These are phyloP conservation scores for Colletotrichum navitas DNA, from an alignment of 2,329 filamentous ascomycete species.

Conservation along the genomic window DNA sequence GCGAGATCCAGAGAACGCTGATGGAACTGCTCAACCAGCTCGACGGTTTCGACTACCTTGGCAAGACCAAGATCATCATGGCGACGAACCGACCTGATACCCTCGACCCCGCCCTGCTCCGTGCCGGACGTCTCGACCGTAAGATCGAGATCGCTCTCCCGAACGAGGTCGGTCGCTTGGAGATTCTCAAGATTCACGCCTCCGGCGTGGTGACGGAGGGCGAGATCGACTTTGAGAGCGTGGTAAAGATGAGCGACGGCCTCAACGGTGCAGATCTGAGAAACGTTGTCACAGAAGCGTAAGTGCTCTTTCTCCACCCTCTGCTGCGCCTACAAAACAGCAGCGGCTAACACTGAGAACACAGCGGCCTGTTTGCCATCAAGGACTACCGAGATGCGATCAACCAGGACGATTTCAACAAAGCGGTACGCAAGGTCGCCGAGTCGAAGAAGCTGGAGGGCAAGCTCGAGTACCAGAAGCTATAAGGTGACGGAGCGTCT, in stretches of 20 bases:
- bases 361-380: constrained; percentile 93
- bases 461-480: constrained; percentile 97
- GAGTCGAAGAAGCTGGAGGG: constrained; percentile 99
- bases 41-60: constrained; percentile 98
- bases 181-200: constrained; percentile 98
- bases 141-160: constrained; percentile 98
- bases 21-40: constrained; percentile 99
- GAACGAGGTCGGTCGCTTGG: constrained; percentile 94
- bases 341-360: constrained; percentile 46
- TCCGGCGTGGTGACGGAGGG: constrained; percentile 88
- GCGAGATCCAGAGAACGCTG: constrained; percentile 96
- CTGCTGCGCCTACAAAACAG: background rate
- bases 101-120: constrained; percentile 90
- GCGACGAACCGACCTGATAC: constrained; percentile 98
- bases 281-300: constrained; percentile 99
- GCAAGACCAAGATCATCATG: constrained; percentile 99
- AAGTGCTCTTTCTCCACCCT: constrained; percentile 58
- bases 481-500: constrained; percentile 61
- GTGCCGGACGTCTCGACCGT: constrained; percentile 92
- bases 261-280: constrained; percentile 97
- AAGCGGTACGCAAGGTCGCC: constrained; percentile 96
- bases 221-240: constrained; percentile 98
- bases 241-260: constrained; percentile 99
- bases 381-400: constrained; percentile 97
- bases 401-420: constrained; percentile 99